Evolutionary conservation across 208 protist species (phyloP), one percentile per base, ranked within the genome.

Genomic region (Leishmania aethiopica): DNA sequence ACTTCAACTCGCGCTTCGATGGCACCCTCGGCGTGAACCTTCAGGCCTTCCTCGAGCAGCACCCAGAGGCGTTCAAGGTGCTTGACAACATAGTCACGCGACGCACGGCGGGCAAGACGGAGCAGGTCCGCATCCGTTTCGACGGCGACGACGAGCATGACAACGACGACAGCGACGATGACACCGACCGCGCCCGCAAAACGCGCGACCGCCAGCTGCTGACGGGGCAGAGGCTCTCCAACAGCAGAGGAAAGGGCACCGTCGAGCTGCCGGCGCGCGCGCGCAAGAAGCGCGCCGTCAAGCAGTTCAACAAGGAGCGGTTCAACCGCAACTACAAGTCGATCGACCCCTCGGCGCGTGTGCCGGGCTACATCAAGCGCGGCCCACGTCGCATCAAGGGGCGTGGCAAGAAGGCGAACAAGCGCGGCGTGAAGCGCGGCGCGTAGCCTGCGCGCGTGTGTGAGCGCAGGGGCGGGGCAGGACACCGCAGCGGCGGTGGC

Each of bases 301-400:
- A 96, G 87, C 86, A 74, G 69, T 93, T 96, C 83, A 97, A 97
- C 77, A 85, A 89, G 73, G 78, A 77, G 40, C 89, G 93, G 69
- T 95, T 91, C 80, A 95, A 97, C 84, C 88, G 90, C 47, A 97
- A 97, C 87, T 94, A 96, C 86, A 96, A 96, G 85, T 85, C 87
- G 42, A 77, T 94, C 53, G 92, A 96, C 83, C 84, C 92, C 8
- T 90, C 88, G 13, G 93, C 92, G 59, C 86, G 89, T 76, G 95
- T 97, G 84, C 93, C 93, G 2, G 95, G 95, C 13, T 97, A 96
- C 81, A 75, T 95, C 40, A 96, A 96, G 80, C 95, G 86, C 49
- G 89, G 75, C 0, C 90, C 88, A 32, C 93, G 92, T 32, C 90
- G 89, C 70, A 89, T 96, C 60, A 97, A 96, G 84, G 95, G 95